phyloP scores from a whole-genome alignment of 1,284 basidiomycete species.

The Malassezia pachydermatis region DNA sequence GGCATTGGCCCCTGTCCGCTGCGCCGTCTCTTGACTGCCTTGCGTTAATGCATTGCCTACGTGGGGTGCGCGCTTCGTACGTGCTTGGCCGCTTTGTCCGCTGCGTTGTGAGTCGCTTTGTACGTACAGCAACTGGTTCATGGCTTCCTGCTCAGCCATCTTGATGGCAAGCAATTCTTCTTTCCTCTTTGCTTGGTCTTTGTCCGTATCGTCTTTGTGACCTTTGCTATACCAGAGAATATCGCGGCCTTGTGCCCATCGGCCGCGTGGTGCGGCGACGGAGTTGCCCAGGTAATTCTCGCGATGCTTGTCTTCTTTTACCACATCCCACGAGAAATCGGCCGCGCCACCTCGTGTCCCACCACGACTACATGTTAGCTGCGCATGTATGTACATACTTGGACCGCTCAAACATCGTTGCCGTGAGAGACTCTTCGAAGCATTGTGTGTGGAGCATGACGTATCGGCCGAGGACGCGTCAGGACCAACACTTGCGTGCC shows the following conservation, averaged over 20 bases:
- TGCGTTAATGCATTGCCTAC: neutral
- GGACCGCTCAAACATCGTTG: neutral
- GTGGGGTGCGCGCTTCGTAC: neutral
- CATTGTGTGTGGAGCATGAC: no score
- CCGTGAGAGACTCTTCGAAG: no score
- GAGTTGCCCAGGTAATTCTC: slow-evolving; percentile 46
- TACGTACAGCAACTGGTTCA: slow-evolving; percentile 29
- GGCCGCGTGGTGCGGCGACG: slow-evolving; percentile 40
- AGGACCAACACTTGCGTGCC: neutral
- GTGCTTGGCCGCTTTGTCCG: slow-evolving; percentile 4
- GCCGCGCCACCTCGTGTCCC: slow-evolving; percentile 43
- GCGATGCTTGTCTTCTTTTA: slow-evolving; percentile 40
- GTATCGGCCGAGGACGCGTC: neutral
- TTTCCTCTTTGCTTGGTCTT: slow-evolving; percentile 18
- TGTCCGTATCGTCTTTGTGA: slow-evolving; percentile 3
- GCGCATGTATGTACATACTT: neutral
- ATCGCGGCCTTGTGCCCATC: slow-evolving; percentile 44
- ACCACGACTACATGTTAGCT: slow-evolving; percentile 8
- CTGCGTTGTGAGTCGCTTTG: no score
- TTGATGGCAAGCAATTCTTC: slow-evolving; percentile 38
- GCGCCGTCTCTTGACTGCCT: neutral
- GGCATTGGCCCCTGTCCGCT: slow-evolving; percentile 14
- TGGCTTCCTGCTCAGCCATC: slow-evolving; percentile 33
- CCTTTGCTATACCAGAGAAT: slow-evolving; percentile 47
- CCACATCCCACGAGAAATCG: slow-evolving; percentile 43